phyloP scores from a whole-genome alignment of 2,329 filamentous ascomycete genomes.

The Botrytis cinerea region DNA sequence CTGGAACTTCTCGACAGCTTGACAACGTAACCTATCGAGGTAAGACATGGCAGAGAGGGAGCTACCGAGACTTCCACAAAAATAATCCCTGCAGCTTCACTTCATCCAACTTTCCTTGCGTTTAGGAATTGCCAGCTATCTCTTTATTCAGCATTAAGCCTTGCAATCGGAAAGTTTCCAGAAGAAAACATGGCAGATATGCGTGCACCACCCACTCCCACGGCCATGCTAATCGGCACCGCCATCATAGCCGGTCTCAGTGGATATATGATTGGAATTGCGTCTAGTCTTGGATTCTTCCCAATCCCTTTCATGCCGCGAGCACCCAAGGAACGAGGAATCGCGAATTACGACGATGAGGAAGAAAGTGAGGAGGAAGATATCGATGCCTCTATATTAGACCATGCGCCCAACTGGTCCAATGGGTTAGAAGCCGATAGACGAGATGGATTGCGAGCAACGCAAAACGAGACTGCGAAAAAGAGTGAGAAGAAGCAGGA shows the following conservation, averaged over 20 bases:
- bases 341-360: conserved; percentile 60
- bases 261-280: conserved; percentile 80
- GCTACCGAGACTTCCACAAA: conserved; percentile 9
- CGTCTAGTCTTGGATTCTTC: conserved; percentile 72
- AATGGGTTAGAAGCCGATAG: conserved; percentile 62
- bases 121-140: not conserved
- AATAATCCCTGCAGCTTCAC: not conserved
- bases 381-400: conserved; percentile 57
- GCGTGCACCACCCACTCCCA: conserved; percentile 35
- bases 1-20: not conserved
- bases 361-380: conserved; percentile 71
- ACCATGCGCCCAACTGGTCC: conserved; percentile 68
- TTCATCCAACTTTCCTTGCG: not conserved
- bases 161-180: not conserved
- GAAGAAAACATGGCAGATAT: conserved; percentile 35
- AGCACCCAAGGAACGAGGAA: conserved; percentile 46
- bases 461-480: conserved; percentile 41
- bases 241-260: conserved; percentile 71
- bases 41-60: not conserved
- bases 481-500: conserved; percentile 48
- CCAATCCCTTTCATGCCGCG: conserved; percentile 48
- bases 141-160: not conserved
- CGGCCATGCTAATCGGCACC: conserved; percentile 68
- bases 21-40: not conserved
- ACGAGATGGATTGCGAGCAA: conserved; percentile 54